Conservation (phyloP, 768 basidiomycete species). For the Pleurotus giganteus region DNA sequence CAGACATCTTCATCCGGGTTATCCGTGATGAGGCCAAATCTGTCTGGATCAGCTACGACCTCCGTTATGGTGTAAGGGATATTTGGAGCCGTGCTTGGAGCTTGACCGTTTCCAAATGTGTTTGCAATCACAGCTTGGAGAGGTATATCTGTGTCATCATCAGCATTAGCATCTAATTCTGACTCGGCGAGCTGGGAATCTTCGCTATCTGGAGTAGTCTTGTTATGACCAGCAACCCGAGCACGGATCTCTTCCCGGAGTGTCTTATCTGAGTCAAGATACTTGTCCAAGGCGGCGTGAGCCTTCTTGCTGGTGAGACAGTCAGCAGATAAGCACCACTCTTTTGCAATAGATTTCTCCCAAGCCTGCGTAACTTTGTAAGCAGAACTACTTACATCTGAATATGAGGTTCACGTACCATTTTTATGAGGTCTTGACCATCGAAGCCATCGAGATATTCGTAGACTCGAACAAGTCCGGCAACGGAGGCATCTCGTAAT, state of each 20-base stretch:
- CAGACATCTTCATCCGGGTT: background rate
- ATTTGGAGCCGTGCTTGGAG: background rate
- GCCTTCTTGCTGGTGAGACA: constrained; percentile 16
- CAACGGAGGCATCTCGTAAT: constrained; percentile 20
- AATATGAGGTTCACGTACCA: constrained; percentile 7
- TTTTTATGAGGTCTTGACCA: constrained; percentile 17
- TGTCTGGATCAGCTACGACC: background rate
- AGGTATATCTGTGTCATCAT: constrained; percentile 8
- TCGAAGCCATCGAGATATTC: constrained; percentile 13
- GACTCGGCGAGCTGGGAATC: background rate
- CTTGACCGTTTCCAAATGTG: background rate
- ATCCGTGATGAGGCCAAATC: background rate
- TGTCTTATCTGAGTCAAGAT: constrained; percentile 11
- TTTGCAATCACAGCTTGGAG: constrained; percentile 1
- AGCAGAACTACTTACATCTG: background rate
- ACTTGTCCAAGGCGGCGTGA: constrained; percentile 14
- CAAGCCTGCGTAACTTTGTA: constrained; percentile 11
- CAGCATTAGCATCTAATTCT: background rate
- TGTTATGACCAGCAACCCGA: background rate
- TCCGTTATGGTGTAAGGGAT: background rate
- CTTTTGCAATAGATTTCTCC: constrained; percentile 13
- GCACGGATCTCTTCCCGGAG: constrained; percentile 17
- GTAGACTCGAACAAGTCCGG: constrained; percentile 15
- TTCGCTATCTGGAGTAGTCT: background rate
- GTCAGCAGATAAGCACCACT: constrained; percentile 16